phyloP scores from a whole-genome alignment of 257 asterid genomes.

The Petunia axillaris region DNA sequence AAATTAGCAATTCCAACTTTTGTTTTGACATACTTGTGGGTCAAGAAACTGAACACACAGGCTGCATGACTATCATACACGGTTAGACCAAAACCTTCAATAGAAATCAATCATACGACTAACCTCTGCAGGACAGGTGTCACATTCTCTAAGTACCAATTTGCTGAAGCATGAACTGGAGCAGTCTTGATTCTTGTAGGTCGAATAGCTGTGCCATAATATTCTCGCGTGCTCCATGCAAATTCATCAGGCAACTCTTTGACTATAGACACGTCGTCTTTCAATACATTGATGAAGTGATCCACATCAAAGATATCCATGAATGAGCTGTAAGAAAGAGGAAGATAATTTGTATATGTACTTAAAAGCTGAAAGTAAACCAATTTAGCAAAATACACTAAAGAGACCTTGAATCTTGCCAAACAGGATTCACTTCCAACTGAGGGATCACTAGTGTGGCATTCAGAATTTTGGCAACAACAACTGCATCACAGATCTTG shows the following conservation, averaged over 20 bases:
- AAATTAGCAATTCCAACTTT: neutral
- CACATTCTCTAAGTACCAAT: slow-evolving; percentile 93
- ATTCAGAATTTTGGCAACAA: slow-evolving; percentile 90
- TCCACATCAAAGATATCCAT: slow-evolving; percentile 94
- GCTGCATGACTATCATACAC: slow-evolving; percentile 8
- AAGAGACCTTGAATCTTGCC: slow-evolving; percentile 94
- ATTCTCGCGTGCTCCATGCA: slow-evolving; percentile 96
- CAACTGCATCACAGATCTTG: slow-evolving; percentile 98
- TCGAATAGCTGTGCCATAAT: slow-evolving; percentile 86
- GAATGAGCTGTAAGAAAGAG: slow-evolving; percentile 63
- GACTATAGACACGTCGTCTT: slow-evolving; percentile 77
- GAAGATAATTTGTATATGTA: neutral
- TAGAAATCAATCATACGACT: slow-evolving; percentile 31
- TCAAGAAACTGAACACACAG: neutral
- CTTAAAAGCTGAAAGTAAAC: neutral
- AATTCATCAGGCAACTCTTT: slow-evolving; percentile 86
- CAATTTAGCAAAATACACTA: neutral
- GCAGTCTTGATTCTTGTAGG: slow-evolving; percentile 90
- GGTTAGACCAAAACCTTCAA: neutral
- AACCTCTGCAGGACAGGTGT: slow-evolving; percentile 79
- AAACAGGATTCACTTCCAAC: slow-evolving; percentile 93
- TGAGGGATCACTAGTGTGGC: slow-evolving; percentile 96
- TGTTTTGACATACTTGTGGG: neutral
- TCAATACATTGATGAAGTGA: slow-evolving; percentile 83
- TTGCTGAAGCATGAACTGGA: slow-evolving; percentile 93